phyloP scores from a whole-genome alignment of 441 rosid species.

The Bocquillonia castaneifolia region DNA sequence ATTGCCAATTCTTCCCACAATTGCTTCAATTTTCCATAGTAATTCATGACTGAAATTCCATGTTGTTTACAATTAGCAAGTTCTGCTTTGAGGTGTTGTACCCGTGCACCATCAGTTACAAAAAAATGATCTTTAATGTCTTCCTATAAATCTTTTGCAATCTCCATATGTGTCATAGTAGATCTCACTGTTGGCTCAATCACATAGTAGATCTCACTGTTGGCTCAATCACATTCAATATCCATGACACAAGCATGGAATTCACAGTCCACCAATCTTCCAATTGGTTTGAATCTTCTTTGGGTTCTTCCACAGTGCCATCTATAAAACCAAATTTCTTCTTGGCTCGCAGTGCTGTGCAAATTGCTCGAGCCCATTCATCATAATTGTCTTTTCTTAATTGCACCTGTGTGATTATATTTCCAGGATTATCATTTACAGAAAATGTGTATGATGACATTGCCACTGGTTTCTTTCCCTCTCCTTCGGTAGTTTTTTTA shows the following conservation, averaged over 20 bases:
- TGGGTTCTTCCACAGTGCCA: background rate
- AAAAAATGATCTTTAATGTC: conserved; percentile 16
- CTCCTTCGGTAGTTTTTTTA: too few relatives aligned
- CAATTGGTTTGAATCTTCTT: background rate
- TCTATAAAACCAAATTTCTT: background rate
- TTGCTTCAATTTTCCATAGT: background rate
- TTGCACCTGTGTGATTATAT: too few relatives aligned
- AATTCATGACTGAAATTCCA: background rate
- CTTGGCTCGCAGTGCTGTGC: too few relatives aligned
- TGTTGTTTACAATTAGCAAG: background rate
- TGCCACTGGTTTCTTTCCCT: too few relatives aligned
- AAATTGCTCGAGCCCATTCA: too few relatives aligned
- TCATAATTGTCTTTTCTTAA: too few relatives aligned
- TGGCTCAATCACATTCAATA: conserved; percentile 17
- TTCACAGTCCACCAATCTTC: conserved; percentile 22
- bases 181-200: conserved; percentile 13
- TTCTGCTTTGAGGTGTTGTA: conserved; percentile 3
- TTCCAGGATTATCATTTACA: too few relatives aligned
- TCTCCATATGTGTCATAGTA: conserved; percentile 12
- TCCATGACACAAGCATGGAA: conserved; percentile 10
- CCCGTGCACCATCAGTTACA: background rate
- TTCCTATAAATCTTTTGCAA: conserved; percentile 7
- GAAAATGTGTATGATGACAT: too few relatives aligned
- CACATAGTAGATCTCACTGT: conserved; percentile 6
- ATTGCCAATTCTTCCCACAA: background rate